These are phyloP conservation scores for Curvularia sp. DNA, from an alignment of 2,329 filamentous ascomycete genomes.

Conservation along the genomic window DNA sequence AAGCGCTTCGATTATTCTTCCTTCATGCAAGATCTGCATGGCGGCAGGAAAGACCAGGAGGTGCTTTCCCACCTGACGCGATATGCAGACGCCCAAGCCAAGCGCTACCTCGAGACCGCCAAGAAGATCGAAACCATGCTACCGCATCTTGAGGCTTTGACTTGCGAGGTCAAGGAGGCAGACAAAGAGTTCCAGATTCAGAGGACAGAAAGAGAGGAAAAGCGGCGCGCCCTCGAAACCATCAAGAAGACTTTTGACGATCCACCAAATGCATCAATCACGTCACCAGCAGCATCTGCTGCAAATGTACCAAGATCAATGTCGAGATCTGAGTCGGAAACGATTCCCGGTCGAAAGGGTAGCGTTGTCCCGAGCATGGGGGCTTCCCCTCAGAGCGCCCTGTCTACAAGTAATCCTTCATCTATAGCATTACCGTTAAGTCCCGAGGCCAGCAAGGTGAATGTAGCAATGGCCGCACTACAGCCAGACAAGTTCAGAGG, in stretches of 20 bases:
- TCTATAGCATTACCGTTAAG: slow-evolving; percentile 39
- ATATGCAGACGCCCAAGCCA: slow-evolving; percentile 90
- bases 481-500: slow-evolving; percentile 78
- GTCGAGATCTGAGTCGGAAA: slow-evolving; percentile 35
- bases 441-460: slow-evolving; percentile 38
- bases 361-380: slow-evolving; percentile 47
- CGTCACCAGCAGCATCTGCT: slow-evolving; percentile 35
- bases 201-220: slow-evolving; percentile 93
- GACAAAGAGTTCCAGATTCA: slow-evolving; percentile 98
- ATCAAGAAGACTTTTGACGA: slow-evolving; percentile 65
- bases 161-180: slow-evolving; percentile 85
- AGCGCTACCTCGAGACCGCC: slow-evolving; percentile 79
- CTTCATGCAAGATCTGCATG: slow-evolving; percentile 99
- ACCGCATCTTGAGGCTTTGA: slow-evolving; percentile 88
- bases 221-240: slow-evolving; percentile 87
- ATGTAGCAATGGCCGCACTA: slow-evolving; percentile 38
- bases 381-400: slow-evolving; percentile 37
- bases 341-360: slow-evolving; percentile 39
- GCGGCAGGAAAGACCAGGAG: slow-evolving; percentile 97
- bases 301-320: slow-evolving; percentile 33
- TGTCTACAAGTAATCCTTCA: slow-evolving; percentile 35
- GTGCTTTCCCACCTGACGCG: slow-evolving; percentile 92
- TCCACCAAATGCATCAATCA: slow-evolving; percentile 31
- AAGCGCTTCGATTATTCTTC: slow-evolving; percentile 99
- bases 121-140: slow-evolving; percentile 87